Conservation (phyloP, 2,329 filamentous ascomycete genomes). For the Colletotrichum sojae region DNA sequence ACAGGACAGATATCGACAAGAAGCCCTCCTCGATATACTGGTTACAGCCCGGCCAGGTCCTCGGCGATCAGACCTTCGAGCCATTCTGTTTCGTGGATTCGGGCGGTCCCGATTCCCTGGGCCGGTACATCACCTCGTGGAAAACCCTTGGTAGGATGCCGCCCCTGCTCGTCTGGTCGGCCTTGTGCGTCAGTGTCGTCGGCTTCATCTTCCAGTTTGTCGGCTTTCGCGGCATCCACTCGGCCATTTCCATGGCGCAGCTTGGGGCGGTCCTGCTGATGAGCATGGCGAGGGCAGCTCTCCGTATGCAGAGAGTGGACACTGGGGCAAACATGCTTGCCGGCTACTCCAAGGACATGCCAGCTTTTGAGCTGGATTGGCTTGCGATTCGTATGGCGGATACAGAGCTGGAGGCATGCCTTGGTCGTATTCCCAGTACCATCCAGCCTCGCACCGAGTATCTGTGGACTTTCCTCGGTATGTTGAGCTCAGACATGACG, state of each 20-base stretch:
- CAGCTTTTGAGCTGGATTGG: not conserved
- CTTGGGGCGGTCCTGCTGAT: not conserved
- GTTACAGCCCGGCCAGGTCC: not conserved
- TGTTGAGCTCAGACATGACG: not conserved
- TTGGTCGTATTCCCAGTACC: not conserved
- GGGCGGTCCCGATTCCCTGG: accelerated
- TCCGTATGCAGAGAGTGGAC: accelerated
- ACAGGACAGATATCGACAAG: accelerated
- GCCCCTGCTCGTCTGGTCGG: not conserved
- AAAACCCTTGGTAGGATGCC: not conserved
- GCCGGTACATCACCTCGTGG: not conserved
- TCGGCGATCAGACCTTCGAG: not conserved
- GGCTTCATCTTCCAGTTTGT: not conserved
- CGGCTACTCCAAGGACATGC: accelerated
- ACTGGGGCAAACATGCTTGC: not conserved
- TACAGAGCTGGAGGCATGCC: not conserved
- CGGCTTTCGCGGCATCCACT: not conserved
- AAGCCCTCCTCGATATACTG: not conserved
- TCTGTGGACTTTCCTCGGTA: not conserved
- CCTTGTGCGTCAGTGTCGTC: not conserved
- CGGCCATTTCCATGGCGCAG: not conserved
- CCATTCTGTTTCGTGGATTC: not conserved
- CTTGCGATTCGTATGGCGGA: not conserved
- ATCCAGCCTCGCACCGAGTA: not conserved
- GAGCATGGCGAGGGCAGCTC: not conserved